These are phyloP conservation scores for Leishmania amazonensis DNA, from an alignment of 208 protist genomes.

Conservation along the genomic window DNA sequence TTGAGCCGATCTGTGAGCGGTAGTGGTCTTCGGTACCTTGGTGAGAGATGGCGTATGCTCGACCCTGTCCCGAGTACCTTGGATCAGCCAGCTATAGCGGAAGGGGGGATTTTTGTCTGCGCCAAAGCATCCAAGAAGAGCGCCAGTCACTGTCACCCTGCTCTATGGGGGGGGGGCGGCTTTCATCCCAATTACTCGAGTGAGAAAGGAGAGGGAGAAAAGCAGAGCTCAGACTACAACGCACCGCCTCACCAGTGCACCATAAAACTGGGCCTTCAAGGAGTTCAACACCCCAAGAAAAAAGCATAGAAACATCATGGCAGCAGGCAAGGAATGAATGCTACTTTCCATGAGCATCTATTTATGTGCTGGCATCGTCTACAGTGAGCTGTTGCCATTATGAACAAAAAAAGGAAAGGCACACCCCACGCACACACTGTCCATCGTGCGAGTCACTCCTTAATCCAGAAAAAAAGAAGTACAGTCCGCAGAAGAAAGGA, in stretches of 20 bases:
- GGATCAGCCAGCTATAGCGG: neutral
- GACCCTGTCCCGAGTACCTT: neutral
- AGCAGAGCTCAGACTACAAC: neutral
- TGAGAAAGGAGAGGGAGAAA: neutral
- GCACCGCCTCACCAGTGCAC: neutral
- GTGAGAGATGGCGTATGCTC: neutral
- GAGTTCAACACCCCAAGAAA: neutral
- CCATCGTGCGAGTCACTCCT: neutral
- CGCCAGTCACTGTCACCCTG: neutral
- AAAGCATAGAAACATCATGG: neutral
- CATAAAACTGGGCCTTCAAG: neutral
- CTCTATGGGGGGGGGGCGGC: neutral
- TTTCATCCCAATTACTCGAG: neutral
- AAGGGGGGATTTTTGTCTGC: neutral
- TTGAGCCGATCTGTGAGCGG: neutral
- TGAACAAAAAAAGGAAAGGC: neutral
- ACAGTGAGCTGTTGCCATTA: neutral
- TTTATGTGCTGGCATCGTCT: neutral
- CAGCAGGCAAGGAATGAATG: neutral
- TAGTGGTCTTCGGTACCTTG: neutral
- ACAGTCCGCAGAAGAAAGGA: neutral
- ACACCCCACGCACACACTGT: neutral
- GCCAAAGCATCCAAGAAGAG: neutral
- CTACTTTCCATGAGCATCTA: neutral
- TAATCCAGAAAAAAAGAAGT: neutral